Base-by-base conservation (phyloP, 139 green algal genomes). In the Desmodesmus armatus region DNA sequence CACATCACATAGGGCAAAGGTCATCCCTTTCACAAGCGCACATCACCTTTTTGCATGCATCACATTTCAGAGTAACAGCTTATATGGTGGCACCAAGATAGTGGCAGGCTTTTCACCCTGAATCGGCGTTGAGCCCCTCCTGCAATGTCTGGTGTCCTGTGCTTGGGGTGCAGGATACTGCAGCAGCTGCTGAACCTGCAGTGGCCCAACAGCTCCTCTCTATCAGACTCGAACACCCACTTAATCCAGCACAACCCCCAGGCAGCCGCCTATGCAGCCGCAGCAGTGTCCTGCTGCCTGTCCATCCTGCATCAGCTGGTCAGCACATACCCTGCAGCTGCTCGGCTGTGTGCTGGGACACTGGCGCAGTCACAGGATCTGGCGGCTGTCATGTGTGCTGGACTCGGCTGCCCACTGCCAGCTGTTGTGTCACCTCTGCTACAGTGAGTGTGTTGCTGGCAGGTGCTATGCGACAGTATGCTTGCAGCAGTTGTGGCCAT, bases 401-500 rank as follows among this genome's bases (percentile, higher is more conserved):
- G 35, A 44, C 66, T 74, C 17, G 29, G 6, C 15, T 74, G 66
- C 35, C 33, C 33, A 6, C 35, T 74, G 66, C 33, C 43, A 7
- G 7, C 66, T 0, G 9, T 74, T 7, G 66, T 74, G 33, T 33
- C 44, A 35, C 66, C 66, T 4, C 66, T 74, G 66, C 66, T 74
- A 35, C 66, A 74, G 66, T 74, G 66, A 74, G 66, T 49, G 15
- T 43, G 35, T 44, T n/a, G n/a, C n/a, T n/a, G n/a, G n/a, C n/a
- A n/a, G n/a, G n/a, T n/a, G n/a, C n/a, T n/a, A n/a, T n/a, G n/a
- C n/a, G n/a, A n/a, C n/a, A n/a, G n/a, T n/a, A n/a, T n/a, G n/a
- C n/a, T n/a, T n/a, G n/a, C n/a, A n/a, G n/a, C n/a, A n/a, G n/a
- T n/a, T n/a, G n/a, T n/a, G n/a, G n/a, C n/a, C n/a, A n/a, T n/a